Conservation (phyloP, 192 early-diverging fungal species). For the Funneliformis mosseae region DNA sequence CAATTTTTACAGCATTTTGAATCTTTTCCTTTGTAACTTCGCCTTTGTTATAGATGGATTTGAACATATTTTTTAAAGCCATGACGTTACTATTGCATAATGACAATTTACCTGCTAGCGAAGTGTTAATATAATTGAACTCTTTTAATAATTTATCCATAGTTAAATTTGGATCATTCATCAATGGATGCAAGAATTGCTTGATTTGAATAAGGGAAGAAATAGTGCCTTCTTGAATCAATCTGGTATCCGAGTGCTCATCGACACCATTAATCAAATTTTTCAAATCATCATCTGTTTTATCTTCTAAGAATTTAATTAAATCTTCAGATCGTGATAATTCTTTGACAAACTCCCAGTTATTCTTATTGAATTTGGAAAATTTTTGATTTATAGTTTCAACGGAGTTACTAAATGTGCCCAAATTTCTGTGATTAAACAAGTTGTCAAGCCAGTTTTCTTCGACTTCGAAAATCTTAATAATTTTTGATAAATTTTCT, state of each 20-base stretch:
- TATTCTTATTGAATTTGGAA: no score
- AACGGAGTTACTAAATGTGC: neutral
- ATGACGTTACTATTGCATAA: conserved; percentile 29
- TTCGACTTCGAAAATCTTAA: neutral
- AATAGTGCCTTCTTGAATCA: conserved; percentile 31
- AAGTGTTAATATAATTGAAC: conserved; percentile 13
- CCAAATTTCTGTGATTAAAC: neutral
- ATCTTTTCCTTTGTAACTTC: conserved; percentile 35
- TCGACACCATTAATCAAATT: conserved; percentile 39
- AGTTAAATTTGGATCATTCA: conserved; percentile 13
- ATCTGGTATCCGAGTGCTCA: conserved; percentile 31
- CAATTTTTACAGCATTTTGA: conserved; percentile 11
- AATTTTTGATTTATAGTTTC: neutral
- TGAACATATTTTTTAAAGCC: conserved; percentile 29
- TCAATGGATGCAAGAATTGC: conserved; percentile 24
- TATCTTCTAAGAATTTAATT: neutral
- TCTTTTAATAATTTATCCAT: neutral
- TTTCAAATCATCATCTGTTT: conserved; percentile 24
- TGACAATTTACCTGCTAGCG: conserved; percentile 16
- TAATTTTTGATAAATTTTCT: neutral
- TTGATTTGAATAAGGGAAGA: conserved; percentile 31
- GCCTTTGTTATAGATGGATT: conserved; percentile 27
- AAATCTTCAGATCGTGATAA: neutral
- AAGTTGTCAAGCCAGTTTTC: neutral
- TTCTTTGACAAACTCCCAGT: neutral